phyloP scores from a whole-genome alignment of 345 rosid genomes.

The Toxicodendron radicans region DNA sequence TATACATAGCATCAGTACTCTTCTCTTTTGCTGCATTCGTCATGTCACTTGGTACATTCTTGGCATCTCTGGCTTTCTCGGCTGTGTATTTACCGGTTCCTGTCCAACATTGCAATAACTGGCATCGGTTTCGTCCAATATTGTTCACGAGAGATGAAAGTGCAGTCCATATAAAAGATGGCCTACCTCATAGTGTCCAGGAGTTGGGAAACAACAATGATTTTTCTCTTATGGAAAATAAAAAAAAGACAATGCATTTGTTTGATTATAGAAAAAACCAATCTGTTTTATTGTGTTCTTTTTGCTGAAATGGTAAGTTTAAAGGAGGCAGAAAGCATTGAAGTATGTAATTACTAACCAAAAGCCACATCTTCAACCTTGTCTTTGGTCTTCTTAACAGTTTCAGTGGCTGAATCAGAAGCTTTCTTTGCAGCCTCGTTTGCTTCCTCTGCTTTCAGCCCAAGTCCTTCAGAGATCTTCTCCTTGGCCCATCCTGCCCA shows the following conservation, averaged over 20 bases:
- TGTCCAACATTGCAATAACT: slow-evolving; percentile 1
- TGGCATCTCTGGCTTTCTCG: slow-evolving; percentile 27
- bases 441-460: slow-evolving; percentile 39
- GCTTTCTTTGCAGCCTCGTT: slow-evolving; percentile 27
- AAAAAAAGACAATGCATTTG: too few species aligned
- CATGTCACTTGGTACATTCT: slow-evolving; percentile 22
- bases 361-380: slow-evolving; percentile 32
- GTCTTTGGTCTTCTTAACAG: slow-evolving; percentile 33
- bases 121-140: background rate
- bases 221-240: too few species aligned
- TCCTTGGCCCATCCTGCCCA: slow-evolving; percentile 65
- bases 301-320: too few species aligned
- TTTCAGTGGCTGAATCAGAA: slow-evolving; percentile 25
- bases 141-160: too few species aligned
- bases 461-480: slow-evolving; percentile 39
- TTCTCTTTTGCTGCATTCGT: slow-evolving; percentile 26
- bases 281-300: too few species aligned
- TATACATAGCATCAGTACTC: slow-evolving; percentile 12
- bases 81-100: slow-evolving; percentile 26
- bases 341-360: slow-evolving; percentile 20
- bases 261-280: too few species aligned
- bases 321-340: too few species aligned
- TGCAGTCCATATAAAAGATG: background rate
- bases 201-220: too few species aligned
- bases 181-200: too few species aligned